phyloP scores from a whole-genome alignment of 2,329 filamentous ascomycete genomes.

The Phyllosticta ampelicida region DNA sequence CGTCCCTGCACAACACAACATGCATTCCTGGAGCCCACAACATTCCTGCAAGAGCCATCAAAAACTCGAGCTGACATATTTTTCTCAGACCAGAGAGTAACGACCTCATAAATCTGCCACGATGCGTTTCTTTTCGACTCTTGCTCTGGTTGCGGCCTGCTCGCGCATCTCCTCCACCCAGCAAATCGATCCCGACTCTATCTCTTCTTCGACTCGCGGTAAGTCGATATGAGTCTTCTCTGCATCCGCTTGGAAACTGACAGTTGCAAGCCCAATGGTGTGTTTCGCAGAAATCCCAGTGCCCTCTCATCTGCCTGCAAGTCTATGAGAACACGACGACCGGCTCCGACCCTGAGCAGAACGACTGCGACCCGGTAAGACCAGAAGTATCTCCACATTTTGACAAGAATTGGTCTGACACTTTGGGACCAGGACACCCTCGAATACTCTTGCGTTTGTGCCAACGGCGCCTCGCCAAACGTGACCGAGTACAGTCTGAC shows the following conservation, averaged over 20 bases:
- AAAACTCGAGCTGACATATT: not conserved
- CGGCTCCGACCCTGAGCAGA: constrained; percentile 32
- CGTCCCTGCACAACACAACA: too few relatives aligned
- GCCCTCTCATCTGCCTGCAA: constrained; percentile 64
- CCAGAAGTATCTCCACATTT: not conserved
- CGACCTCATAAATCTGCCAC: constrained; percentile 13
- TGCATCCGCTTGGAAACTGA: constrained; percentile 14
- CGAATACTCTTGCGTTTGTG: constrained; percentile 63
- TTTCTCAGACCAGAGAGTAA: not conserved
- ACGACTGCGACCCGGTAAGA: constrained; percentile 58
- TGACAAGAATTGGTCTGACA: not conserved
- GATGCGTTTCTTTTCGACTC: constrained; percentile 38
- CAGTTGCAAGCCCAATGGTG: constrained; percentile 51
- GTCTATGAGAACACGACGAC: constrained; percentile 35
- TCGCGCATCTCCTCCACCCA: constrained; percentile 44
- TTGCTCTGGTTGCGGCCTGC: constrained; percentile 42
- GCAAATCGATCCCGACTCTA: constrained; percentile 52
- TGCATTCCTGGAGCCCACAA: not conserved
- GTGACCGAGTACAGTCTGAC: constrained; percentile 67
- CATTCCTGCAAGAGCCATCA: not conserved
- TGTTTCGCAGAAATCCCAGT: constrained; percentile 48
- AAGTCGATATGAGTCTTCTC: constrained; percentile 20
- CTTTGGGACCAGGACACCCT: constrained; percentile 34
- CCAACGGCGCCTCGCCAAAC: constrained; percentile 56
- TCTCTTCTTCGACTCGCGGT: constrained; percentile 45